A percentile compares a stretch with the other conserved stretches of the same genome.
Conservation (phyloP, 805 yeast genomes). For the Saturnispora mendoncae region DNA sequence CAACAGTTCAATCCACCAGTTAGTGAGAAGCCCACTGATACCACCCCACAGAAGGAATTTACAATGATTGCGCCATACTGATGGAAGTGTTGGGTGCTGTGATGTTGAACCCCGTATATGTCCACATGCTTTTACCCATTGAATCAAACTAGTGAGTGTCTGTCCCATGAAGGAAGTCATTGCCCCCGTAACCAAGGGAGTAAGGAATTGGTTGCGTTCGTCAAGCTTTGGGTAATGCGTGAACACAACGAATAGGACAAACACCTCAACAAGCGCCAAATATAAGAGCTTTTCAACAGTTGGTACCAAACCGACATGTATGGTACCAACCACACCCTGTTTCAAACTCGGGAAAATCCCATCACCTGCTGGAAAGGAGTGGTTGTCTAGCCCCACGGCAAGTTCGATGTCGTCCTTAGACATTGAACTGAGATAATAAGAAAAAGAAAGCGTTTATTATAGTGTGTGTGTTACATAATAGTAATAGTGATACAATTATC, state of each 20-base stretch:
- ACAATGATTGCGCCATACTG: conserved; percentile 19
- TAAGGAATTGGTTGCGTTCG: conserved; percentile 11
- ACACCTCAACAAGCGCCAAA: conserved; percentile 10
- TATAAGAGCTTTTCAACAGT: conserved; percentile 12
- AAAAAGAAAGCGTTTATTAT: background rate
- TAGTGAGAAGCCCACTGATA: conserved; percentile 46
- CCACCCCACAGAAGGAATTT: conserved; percentile 56
- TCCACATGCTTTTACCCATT: conserved; percentile 5
- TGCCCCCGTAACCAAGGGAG: conserved; percentile 15
- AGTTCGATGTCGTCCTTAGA: background rate
- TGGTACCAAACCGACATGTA: conserved; percentile 2
- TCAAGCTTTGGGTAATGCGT: conserved; percentile 14
- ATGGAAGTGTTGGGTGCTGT: background rate
- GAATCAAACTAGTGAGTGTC: conserved; percentile 9
- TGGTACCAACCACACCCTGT: background rate
- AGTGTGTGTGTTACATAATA: too few species aligned
- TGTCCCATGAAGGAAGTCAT: conserved; percentile 14
- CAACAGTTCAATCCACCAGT: conserved; percentile 45
- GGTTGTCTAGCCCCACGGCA: too few species aligned
- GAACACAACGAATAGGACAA: conserved; percentile 12
- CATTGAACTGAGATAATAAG: background rate
- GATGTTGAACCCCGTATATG: background rate
- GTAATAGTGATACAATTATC: too few species aligned
- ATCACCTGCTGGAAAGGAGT: too few species aligned
- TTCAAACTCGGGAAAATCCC: too few species aligned